These are phyloP conservation scores for Penicillium coprophilum DNA, from an alignment of 495 filamentous ascomycete species.

Conservation along the genomic window DNA sequence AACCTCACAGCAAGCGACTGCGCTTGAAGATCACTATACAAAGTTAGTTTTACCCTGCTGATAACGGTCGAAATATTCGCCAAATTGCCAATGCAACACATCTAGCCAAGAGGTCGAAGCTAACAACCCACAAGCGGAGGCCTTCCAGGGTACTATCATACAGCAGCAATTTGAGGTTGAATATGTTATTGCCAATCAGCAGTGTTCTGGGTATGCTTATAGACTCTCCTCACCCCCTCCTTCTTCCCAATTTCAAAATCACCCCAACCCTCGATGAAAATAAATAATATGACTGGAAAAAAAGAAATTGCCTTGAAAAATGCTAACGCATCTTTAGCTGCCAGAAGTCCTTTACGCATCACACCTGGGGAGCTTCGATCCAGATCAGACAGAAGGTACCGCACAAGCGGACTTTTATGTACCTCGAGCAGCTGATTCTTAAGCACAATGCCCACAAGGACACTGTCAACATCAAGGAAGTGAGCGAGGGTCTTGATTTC, in stretches of 20 bases:
- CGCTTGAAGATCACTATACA: conserved; percentile 86
- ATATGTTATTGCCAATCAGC: conserved; percentile 83
- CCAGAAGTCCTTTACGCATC: conserved; percentile 89
- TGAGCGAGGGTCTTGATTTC: conserved; percentile 91
- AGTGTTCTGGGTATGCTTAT: conserved; percentile 60
- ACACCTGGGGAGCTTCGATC: conserved; percentile 82
- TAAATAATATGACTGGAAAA: not conserved
- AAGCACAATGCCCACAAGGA: conserved; percentile 91
- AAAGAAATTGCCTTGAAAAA: too few species aligned
- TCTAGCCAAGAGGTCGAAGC: not conserved
- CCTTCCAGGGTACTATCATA: conserved; percentile 69
- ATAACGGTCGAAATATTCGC: not conserved
- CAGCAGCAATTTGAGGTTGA: conserved; percentile 95
- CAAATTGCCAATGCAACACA: not conserved
- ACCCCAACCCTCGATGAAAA: too few species aligned
- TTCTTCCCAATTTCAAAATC: too few species aligned
- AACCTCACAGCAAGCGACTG: conserved; percentile 87
- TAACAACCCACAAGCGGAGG: conserved; percentile 46
- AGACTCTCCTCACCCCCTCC: too few species aligned
- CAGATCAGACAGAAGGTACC: conserved; percentile 96
- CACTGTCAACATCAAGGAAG: conserved; percentile 95
- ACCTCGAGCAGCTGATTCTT: conserved; percentile 93
- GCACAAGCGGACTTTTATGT: conserved; percentile 96
- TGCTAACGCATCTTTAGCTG: conserved; percentile 50
- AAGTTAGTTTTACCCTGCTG: not conserved